Evolutionary conservation across 257 asterid genomes (phyloP).

Genomic region (Solanum rostratum): DNA sequence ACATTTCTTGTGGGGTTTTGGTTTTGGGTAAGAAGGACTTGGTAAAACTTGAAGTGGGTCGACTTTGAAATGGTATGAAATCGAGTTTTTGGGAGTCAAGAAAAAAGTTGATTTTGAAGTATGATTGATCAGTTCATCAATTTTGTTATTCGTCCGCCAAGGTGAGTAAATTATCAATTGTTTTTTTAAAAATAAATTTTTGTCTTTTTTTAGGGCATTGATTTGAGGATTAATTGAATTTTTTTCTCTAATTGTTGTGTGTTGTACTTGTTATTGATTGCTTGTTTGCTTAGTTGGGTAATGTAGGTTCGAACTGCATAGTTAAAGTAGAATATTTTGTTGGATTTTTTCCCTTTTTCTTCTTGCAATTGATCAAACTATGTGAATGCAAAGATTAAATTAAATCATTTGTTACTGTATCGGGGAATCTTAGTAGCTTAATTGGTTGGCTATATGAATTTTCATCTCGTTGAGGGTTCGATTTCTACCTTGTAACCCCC

Average conservation of each 20-base stretch:
- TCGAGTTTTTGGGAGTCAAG: not conserved
- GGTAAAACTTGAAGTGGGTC: not conserved
- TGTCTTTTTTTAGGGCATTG: not conserved
- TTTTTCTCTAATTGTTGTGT: not conserved
- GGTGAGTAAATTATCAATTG: constrained; percentile 24
- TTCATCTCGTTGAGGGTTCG: not conserved
- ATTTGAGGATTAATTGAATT: not conserved
- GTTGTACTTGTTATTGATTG: not conserved
- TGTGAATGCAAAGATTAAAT: not conserved
- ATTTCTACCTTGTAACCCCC: not conserved
- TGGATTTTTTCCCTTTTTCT: too few relatives aligned
- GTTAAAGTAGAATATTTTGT: not conserved
- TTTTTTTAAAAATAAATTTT: not conserved
- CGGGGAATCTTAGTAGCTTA: not conserved
- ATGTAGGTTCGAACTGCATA: not conserved
- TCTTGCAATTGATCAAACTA: not conserved
- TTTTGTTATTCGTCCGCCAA: constrained; percentile 96
- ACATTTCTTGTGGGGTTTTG: not conserved
- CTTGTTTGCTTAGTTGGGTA: not conserved
- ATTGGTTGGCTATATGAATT: not conserved
- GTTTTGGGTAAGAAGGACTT: not conserved
- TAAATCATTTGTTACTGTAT: not conserved
- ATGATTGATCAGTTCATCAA: constrained; percentile 97
- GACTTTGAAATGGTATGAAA: not conserved
- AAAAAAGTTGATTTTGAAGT: constrained; percentile 4